These are phyloP conservation scores for Brettanomyces sp. DNA, from an alignment of 805 yeast species.

Conservation along the genomic window DNA sequence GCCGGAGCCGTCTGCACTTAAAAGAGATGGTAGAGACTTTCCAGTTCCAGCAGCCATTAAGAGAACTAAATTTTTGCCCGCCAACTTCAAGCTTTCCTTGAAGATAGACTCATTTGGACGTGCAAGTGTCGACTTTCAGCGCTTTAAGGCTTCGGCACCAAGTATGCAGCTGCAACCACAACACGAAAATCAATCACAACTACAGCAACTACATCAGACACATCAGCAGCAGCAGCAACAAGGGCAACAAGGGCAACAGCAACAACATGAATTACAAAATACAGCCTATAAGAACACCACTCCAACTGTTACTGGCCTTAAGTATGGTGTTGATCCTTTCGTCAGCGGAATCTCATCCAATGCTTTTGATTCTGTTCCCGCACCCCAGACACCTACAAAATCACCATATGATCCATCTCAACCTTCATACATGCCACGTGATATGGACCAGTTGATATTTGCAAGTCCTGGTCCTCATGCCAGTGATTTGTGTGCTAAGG, in stretches of 20 bases:
- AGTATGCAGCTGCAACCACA: background rate
- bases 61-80: constrained; percentile 7
- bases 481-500: background rate
- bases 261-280: background rate
- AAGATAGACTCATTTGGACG: constrained; percentile 18
- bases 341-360: constrained; percentile 20
- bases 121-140: constrained; percentile 22
- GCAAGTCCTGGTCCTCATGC: background rate
- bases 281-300: background rate
- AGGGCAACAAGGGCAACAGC: background rate
- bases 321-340: constrained; percentile 21
- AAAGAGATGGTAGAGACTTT: background rate
- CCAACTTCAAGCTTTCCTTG: constrained; percentile 15
- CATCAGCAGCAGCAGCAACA: background rate
- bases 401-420: constrained; percentile 2
- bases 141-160: constrained; percentile 7
- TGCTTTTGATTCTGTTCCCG: constrained; percentile 16
- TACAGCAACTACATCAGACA: background rate
- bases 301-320: constrained; percentile 4
- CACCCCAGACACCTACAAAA: constrained; percentile 2
- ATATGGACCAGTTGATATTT: background rate
- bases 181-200: too few relatives aligned
- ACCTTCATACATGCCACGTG: constrained; percentile 5
- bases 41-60: background rate
- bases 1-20: background rate